Base-by-base conservation (phyloP, 148 eudicot species). In the Chenopodium album region DNA sequence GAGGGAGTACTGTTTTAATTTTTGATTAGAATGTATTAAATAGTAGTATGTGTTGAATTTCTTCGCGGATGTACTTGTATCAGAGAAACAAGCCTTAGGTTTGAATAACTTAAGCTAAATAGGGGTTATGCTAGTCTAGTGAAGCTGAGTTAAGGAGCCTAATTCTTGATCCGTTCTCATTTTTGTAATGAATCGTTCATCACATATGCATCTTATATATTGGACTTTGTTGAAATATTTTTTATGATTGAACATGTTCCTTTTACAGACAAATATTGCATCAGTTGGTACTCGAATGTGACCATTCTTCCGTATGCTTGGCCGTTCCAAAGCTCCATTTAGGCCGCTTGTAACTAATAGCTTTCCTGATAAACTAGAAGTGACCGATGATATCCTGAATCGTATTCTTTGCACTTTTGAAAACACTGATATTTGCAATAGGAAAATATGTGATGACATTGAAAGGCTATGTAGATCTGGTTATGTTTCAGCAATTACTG, bases 381-480 rank as follows among this genome's bases (percentile, higher is more conserved):
- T 63, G 20, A 54, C 80, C 7, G 87, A 92, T 75, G 89, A 92
- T 79, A 62, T 80, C 56, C 79, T 93, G 71, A 81, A 84, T 70
- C 86, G 83, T 85, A 80, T 93, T 78, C 77, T 88, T 75, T 85
- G 84, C 34, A 79, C 84, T 56, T 29, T 87, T 69, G 85, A 88
- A 77, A 73, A 71, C 56, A 62, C 84, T 79, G 79, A 88, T 50
- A 54, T 1, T 50, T 86, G 88, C 52, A 80, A 80, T 71, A 82
- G 78, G 37, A 87, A 89, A 82, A 46, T 87, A 68, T 87, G 89
- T 82, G 67, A 50, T 64, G 84, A 80, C 76, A 87, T 94, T 54
- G 87, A 86, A 70, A 87, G 81, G 84, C 85, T 94, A 32, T 88
- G 94, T 80, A 84, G 48, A 74, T 79, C 81, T 54, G 86, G 86